Base-by-base conservation (phyloP, 2,329 filamentous ascomycete genomes). In the Decorospora gaudefroyi region DNA sequence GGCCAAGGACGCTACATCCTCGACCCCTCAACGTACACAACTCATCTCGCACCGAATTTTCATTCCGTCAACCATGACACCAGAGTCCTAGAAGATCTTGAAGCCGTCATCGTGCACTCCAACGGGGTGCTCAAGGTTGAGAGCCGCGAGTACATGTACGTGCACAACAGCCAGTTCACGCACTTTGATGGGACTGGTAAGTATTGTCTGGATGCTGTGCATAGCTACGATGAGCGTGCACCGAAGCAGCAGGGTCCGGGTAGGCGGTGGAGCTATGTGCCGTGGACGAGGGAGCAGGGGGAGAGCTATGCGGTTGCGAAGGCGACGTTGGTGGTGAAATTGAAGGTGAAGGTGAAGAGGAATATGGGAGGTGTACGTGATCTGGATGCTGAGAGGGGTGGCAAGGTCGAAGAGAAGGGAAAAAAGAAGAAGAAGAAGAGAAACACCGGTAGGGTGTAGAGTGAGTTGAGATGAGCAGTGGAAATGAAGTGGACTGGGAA, bases 271-370 rank as follows among this genome's bases (percentile, higher is more conserved):
- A 57, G 51, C n/a, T 55, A 53, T 31, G 2, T 62, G 15, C 62
- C 65, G n/a, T 66, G 64, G 65, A 65, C 60, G 1, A 33, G n/a
- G 30, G 55, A 59, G 39, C 58, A 61, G 51, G 57, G 59, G 15
- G 30, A 45, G 38, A 64, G 58, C 15, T 63, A 58, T 34, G n/a
- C n/a, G n/a, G n/a, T n/a, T 10, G 10, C 6, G 21, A 17, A 25
- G 31, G 21, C 16, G 27, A 50, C 48, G 12, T 13, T 46, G 7
- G 49, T 21, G 13, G 13, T 61, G 21, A 53, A 44, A 12, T 11
- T 61, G 29, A 52, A 43, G 15, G 28, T 51, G 15, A 26, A 26
- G 11, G 6, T 9, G 10, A 27, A 19, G 18, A 38, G 35, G 22
- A 29, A 42, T 7, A 10, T 17, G 23, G 16, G 17, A 5, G 18